Evolutionary conservation across 139 green algal species (phyloP).

Genomic region (Diplosphaera chodatii): DNA sequence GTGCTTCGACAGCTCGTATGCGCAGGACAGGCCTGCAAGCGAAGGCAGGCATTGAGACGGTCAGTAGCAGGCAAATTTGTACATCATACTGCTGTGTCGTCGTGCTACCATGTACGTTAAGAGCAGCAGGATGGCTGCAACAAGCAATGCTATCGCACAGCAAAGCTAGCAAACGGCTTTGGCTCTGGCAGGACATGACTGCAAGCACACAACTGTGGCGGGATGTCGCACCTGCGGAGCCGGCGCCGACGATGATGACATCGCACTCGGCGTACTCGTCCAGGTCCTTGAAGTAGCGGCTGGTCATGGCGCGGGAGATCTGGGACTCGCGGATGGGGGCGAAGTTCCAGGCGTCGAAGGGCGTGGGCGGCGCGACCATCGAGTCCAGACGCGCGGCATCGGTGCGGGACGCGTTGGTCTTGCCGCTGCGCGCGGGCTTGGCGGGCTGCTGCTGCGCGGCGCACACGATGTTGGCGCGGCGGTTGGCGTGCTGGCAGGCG

Average conservation of each 20-base stretch:
- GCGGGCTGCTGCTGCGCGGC: background rate
- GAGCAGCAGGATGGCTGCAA: too few species aligned
- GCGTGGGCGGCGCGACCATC: conserved; percentile 5
- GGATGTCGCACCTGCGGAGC: conserved; percentile 9
- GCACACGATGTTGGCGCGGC: background rate
- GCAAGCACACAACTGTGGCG: background rate
- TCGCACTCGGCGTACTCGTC: conserved; percentile 76
- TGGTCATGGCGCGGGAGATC: conserved; percentile 76
- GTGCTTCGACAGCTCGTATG: conserved; percentile 92
- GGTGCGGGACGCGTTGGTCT: background rate
- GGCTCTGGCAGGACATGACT: too few species aligned
- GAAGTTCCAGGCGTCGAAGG: conserved; percentile 67
- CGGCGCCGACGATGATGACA: conserved; percentile 64
- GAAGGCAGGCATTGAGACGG: conserved; percentile 34
- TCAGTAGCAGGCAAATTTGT: background rate
- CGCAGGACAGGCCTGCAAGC: conserved; percentile 70
- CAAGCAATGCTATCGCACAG: too few species aligned
- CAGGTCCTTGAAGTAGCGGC: conserved; percentile 90
- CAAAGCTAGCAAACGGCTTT: too few species aligned
- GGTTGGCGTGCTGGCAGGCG: background rate
- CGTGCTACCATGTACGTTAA: too few species aligned
- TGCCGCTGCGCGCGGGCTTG: background rate
- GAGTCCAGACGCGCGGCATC: background rate
- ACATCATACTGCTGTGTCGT: too few species aligned
- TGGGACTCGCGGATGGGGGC: conserved; percentile 66